Conservation (phyloP, 2,329 filamentous ascomycete species). For the Magnaporthiopsis poae region DNA sequence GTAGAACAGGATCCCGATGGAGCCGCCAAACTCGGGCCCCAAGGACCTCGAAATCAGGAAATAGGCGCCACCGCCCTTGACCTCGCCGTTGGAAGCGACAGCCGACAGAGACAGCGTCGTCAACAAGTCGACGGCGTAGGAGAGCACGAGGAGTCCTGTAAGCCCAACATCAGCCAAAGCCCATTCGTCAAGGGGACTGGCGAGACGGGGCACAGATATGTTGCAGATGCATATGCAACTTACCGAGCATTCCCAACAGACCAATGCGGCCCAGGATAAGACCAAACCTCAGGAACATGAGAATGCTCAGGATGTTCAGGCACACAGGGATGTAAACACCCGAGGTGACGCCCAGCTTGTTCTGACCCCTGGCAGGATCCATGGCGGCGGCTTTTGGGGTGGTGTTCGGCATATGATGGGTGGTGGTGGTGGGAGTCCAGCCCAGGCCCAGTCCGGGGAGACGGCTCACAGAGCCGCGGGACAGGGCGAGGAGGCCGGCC, state of each 20-base stretch:
- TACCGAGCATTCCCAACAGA: constrained; percentile 69
- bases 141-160: constrained; percentile 58
- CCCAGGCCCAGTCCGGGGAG: neutral
- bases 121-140: constrained; percentile 74
- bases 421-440: neutral
- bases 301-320: constrained; percentile 77
- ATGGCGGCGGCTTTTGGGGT: neutral
- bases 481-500: neutral
- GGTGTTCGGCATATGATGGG: neutral
- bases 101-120: constrained; percentile 80
- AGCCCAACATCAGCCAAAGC: neutral
- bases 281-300: constrained; percentile 86
- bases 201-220: neutral
- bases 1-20: constrained; percentile 80
- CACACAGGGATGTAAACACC: constrained; percentile 84
- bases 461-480: neutral
- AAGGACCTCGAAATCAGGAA: constrained; percentile 79
- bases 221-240: constrained; percentile 17
- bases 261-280: constrained; percentile 74
- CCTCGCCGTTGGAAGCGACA: constrained; percentile 81
- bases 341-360: constrained; percentile 65
- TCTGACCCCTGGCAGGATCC: constrained; percentile 24
- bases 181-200: neutral
- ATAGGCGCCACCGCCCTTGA: constrained; percentile 78
- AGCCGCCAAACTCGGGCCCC: constrained; percentile 80